These are phyloP conservation scores for Annona squamosa DNA, from an alignment of 164 flowering plant genomes.

Conservation along the genomic window DNA sequence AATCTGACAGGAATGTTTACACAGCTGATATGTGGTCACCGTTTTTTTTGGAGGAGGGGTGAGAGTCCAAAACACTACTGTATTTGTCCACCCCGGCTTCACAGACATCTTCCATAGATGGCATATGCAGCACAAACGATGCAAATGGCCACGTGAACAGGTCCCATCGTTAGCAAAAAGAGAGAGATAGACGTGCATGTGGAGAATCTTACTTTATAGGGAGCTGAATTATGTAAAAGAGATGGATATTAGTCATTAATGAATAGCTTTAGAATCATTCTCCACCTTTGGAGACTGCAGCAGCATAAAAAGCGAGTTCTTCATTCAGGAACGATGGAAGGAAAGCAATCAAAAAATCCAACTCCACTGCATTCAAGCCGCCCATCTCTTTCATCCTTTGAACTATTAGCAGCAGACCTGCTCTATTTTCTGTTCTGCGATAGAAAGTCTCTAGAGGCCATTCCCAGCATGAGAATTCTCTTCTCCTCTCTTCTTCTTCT, in stretches of 20 bases:
- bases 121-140: not conserved
- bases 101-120: not conserved
- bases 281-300: not conserved
- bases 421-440: constrained; percentile 9
- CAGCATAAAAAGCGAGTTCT: not conserved
- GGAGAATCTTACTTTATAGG: not conserved
- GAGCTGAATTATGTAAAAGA: not conserved
- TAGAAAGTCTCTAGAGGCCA: constrained; percentile 23
- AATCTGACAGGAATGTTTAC: too few species aligned
- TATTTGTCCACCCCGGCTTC: too few species aligned
- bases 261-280: constrained; percentile 5
- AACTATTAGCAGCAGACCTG: constrained; percentile 8
- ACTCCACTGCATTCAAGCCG: constrained; percentile 11
- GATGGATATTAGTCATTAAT: not conserved
- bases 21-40: too few species aligned
- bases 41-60: too few species aligned
- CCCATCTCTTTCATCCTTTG: not conserved
- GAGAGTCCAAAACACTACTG: too few species aligned
- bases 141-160: not conserved
- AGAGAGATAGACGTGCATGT: not conserved
- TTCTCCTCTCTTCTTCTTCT: constrained; percentile 19
- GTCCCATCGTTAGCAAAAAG: not conserved
- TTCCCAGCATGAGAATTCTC: constrained; percentile 14
- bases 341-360: constrained; percentile 9
- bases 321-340: not conserved